A percentile compares a stretch with the other conserved stretches of the same genome.
phyloP scores from a whole-genome alignment of 192 early-diverging fungal genomes.

The Backusella tarrabulga region DNA sequence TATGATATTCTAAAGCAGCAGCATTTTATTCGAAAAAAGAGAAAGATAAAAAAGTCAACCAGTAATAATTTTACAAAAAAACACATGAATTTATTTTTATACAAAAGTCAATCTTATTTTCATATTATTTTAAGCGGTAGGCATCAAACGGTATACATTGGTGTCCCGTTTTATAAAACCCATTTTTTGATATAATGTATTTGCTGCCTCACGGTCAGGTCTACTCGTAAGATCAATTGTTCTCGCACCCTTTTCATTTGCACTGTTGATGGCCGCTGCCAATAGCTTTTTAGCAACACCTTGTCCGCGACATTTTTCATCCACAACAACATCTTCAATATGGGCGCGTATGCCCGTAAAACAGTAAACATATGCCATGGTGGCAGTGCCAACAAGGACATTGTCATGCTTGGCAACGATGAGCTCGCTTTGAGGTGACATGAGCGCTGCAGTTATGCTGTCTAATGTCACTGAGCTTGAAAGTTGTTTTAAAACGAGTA shows the following conservation, averaged over 20 bases:
- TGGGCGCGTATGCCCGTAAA: constrained; percentile 45
- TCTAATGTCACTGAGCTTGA: neutral
- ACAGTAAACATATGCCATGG: constrained; percentile 31
- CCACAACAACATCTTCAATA: constrained; percentile 51
- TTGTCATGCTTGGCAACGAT: neutral
- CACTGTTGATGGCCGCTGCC: constrained; percentile 23
- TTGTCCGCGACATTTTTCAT: constrained; percentile 24
- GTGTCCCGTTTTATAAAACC: constrained; percentile 46
- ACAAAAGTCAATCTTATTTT: too few relatives aligned
- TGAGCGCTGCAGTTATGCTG: neutral
- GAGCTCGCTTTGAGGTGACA: neutral
- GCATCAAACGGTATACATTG: constrained; percentile 38
- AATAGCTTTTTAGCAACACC: constrained; percentile 39
- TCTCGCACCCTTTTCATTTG: constrained; percentile 10
- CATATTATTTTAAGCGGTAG: neutral
- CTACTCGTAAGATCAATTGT: constrained; percentile 47
- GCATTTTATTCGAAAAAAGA: neutral
- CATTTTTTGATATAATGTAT: constrained; percentile 43
- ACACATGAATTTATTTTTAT: neutral
- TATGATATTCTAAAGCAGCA: neutral
- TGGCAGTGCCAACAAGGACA: constrained; percentile 38
- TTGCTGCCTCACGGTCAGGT: constrained; percentile 45
- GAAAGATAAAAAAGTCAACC: neutral
- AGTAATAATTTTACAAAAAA: neutral
- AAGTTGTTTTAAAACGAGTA: neutral